Percentiles rank a stretch among this genome's conserved stretches.
Evolutionary conservation across 768 basidiomycete species (phyloP).

Genomic region (Mrakia gelida): DNA sequence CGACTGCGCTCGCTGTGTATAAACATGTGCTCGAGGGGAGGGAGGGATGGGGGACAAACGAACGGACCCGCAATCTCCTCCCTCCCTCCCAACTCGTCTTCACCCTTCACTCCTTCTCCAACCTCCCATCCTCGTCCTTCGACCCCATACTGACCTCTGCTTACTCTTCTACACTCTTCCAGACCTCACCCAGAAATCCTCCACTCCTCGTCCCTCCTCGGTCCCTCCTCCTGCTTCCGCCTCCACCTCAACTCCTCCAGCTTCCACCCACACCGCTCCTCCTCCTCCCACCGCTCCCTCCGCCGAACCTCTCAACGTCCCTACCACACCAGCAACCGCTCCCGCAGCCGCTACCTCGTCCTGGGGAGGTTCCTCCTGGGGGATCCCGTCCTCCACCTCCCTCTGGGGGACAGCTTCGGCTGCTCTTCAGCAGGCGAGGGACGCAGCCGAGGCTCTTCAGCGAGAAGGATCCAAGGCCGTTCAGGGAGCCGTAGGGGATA

Average conservation of each 20-base stretch:
- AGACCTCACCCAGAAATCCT: slow-evolving; percentile 28
- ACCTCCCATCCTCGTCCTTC: neutral
- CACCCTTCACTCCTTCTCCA: neutral
- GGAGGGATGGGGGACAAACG: no score
- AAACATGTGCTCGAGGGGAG: no score
- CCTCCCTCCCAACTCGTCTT: neutral
- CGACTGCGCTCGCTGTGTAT: no score
- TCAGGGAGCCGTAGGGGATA: slow-evolving; percentile 14
- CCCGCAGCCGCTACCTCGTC: neutral
- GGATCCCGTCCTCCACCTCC: slow-evolving; percentile 16
- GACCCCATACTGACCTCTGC: neutral
- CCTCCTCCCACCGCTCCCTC: neutral
- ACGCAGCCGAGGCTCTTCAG: slow-evolving; percentile 19
- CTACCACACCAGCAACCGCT: neutral
- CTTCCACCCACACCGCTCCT: neutral
- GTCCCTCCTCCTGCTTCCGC: slow-evolving; percentile 29
- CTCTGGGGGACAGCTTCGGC: slow-evolving; percentile 28
- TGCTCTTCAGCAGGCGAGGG: slow-evolving; percentile 14
- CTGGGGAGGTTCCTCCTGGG: slow-evolving; percentile 20
- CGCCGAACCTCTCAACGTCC: slow-evolving; percentile 25
- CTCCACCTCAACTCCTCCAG: slow-evolving; percentile 16
- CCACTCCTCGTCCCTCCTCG: slow-evolving; percentile 6
- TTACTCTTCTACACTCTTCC: neutral
- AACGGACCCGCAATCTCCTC: no score
- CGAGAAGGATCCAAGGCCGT: slow-evolving; percentile 13